Conservation (phyloP, 2,329 filamentous ascomycete genomes). For the Claviceps capensis region DNA sequence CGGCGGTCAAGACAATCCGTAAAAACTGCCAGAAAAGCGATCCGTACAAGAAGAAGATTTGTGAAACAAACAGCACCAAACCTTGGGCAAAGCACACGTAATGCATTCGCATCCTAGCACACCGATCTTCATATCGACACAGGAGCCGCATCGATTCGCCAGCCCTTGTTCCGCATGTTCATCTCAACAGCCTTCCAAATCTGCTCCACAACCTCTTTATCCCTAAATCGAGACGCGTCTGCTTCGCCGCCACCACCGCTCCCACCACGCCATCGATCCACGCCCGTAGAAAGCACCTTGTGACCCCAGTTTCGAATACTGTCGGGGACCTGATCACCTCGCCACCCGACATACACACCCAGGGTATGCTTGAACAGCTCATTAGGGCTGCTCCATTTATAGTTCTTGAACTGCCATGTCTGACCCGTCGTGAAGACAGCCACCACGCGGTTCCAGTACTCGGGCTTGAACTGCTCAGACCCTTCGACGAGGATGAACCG, state of each 20-base stretch:
- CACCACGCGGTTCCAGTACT: slow-evolving; percentile 92
- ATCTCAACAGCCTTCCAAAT: slow-evolving; percentile 85
- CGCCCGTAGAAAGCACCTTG: slow-evolving; percentile 60
- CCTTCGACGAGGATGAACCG: slow-evolving; percentile 94
- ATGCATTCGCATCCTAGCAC: background rate
- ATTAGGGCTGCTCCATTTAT: slow-evolving; percentile 83
- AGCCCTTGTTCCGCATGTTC: slow-evolving; percentile 76
- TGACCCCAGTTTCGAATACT: slow-evolving; percentile 75
- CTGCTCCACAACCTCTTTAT: slow-evolving; percentile 82
- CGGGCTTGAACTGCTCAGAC: slow-evolving; percentile 88
- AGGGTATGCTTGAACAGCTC: slow-evolving; percentile 83
- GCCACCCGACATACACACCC: slow-evolving; percentile 85
- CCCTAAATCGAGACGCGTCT: slow-evolving; percentile 57
- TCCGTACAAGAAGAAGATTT: too few relatives aligned
- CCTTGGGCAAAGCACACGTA: too few relatives aligned
- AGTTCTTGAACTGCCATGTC: slow-evolving; percentile 96
- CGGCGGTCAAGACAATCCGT: too few relatives aligned
- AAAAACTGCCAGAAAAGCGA: too few relatives aligned
- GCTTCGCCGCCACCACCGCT: slow-evolving; percentile 31
- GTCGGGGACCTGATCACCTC: slow-evolving; percentile 65
- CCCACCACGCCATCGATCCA: slow-evolving; percentile 67
- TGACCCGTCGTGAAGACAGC: slow-evolving; percentile 97
- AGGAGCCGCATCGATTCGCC: slow-evolving; percentile 59
- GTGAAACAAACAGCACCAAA: too few relatives aligned
- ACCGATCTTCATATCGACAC: slow-evolving; percentile 28